phyloP scores from a whole-genome alignment of 2,329 filamentous ascomycete genomes.

The Fusarium longipes region DNA sequence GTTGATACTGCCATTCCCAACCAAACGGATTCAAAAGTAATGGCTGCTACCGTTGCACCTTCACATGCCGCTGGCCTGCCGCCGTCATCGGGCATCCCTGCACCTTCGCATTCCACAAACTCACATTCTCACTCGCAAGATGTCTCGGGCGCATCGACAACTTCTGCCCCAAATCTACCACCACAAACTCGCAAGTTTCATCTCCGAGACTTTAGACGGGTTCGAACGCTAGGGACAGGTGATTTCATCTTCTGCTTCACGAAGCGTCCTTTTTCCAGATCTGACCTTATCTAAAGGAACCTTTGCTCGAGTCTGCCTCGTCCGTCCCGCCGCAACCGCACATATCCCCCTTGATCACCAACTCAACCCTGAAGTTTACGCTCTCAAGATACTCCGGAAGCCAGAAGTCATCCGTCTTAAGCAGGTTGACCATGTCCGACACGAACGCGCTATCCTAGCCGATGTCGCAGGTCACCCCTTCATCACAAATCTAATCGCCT shows the following conservation, averaged over 20 bases:
- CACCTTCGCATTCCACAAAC: constrained; percentile 37
- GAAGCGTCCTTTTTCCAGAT: background rate
- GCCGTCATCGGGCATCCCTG: constrained; percentile 40
- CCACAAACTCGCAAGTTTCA: constrained; percentile 49
- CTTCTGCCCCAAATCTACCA: constrained; percentile 37
- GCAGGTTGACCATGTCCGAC: constrained; percentile 87
- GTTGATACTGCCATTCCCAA: background rate
- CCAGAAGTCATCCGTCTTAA: constrained; percentile 82
- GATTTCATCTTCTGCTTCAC: constrained; percentile 41
- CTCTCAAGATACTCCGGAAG: constrained; percentile 82
- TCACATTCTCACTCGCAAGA: constrained; percentile 34
- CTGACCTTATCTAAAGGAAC: constrained; percentile 63
- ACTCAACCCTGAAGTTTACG: constrained; percentile 69
- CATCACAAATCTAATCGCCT: constrained; percentile 81
- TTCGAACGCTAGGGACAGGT: constrained; percentile 83
- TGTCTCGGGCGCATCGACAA: constrained; percentile 17
- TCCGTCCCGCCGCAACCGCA: constrained; percentile 70
- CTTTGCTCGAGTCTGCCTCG: constrained; percentile 85
- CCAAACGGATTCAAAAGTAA: constrained; percentile 18
- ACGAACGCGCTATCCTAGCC: constrained; percentile 82
- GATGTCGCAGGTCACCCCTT: constrained; percentile 85
- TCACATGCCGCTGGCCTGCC: constrained; percentile 46
- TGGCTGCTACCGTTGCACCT: constrained; percentile 51
- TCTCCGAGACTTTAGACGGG: constrained; percentile 72
- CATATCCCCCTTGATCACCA: constrained; percentile 51